These are phyloP conservation scores for Acidiella bohemica DNA, from an alignment of 495 filamentous ascomycete genomes.

Conservation along the genomic window DNA sequence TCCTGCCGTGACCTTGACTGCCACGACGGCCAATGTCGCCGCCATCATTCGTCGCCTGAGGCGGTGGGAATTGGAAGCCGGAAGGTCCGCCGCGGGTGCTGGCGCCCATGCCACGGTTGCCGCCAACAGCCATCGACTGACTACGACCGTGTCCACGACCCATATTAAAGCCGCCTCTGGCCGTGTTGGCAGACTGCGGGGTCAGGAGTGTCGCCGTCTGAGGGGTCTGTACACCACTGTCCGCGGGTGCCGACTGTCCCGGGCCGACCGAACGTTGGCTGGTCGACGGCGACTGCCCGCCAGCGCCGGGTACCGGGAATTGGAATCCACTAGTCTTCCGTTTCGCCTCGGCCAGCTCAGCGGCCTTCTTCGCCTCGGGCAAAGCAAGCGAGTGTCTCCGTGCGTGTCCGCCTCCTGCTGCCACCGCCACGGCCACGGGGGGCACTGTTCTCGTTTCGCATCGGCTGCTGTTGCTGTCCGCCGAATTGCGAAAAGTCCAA, in stretches of 20 bases:
- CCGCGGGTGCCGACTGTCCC: slow-evolving; percentile 8
- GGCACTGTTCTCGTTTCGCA: slow-evolving; percentile 43
- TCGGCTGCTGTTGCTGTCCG: slow-evolving; percentile 39
- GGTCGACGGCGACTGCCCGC: slow-evolving; percentile 34
- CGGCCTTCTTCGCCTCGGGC: slow-evolving; percentile 94
- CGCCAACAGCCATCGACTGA: slow-evolving; percentile 56
- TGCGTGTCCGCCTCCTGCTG: slow-evolving; percentile 67
- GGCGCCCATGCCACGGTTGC: slow-evolving; percentile 38
- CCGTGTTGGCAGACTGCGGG: slow-evolving; percentile 22
- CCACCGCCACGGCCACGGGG: slow-evolving; percentile 68
- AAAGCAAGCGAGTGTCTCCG: slow-evolving; percentile 89
- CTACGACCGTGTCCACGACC: slow-evolving; percentile 48
- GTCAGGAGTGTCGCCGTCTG: no score
- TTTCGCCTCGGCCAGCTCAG: slow-evolving; percentile 93
- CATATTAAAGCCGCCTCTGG: slow-evolving; percentile 38
- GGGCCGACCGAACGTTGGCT: slow-evolving; percentile 36
- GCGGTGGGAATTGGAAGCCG: slow-evolving; percentile 55
- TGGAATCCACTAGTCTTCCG: slow-evolving; percentile 86
- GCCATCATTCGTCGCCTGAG: slow-evolving; percentile 39
- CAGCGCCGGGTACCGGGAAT: slow-evolving; percentile 69
- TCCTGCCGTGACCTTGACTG: slow-evolving; percentile 63
- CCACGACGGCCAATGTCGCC: slow-evolving; percentile 61
- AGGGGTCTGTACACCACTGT: no score
- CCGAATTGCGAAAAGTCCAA: slow-evolving; percentile 53
- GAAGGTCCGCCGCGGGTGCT: slow-evolving; percentile 43